Evolutionary conservation across 192 early-diverging fungal genomes (phyloP), one percentile per base, ranked within the genome.

Genomic region (Diversispora eburnea): DNA sequence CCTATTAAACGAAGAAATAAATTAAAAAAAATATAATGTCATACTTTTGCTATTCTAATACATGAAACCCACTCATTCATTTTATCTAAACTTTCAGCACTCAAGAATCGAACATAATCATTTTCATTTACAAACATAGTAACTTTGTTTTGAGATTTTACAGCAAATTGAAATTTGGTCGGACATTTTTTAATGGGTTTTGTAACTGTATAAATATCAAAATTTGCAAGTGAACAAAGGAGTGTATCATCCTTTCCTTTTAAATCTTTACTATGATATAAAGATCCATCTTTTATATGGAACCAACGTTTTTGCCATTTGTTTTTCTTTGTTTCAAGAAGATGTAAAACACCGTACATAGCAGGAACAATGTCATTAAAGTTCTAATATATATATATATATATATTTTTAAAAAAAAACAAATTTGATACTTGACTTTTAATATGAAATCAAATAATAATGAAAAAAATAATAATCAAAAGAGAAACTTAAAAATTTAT

Each of bases 251-350:
- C 41, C 47, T 64, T 70, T 74, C 76, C 46, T 81, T 89, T 87
- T 48, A 67, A 74, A 51, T 92, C 89, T 59, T 89, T 89, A 57
- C 84, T 85, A 76, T 89, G 89, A 76, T 89, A 87, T 51, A 93
- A 73, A 19, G 79, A 78, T 51, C 85, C 85, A 49, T 91, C 92
- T 33, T 82, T 85, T 51, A 93, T 78, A 54, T 85, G 82, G 72
- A 91, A 88, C 66, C 88, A 90, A 69, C 90, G 75, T 80, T 90
- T 90, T 48, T 90, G 88, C 93, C 93, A 97, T 82, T 94, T 95
- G 73, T 86, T 87, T 70, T 91, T 90, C 77, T 93, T 94, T 52
- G 84, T 81, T 58, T 94, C 90, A 54, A 54, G 25, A 67, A 93
- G 81, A 75, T 93, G 85, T 63, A 92, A 82, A 81, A 85, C 89